Evolutionary conservation across 495 filamentous ascomycete species (phyloP).

Genomic region (Aspergillus leporis): DNA sequence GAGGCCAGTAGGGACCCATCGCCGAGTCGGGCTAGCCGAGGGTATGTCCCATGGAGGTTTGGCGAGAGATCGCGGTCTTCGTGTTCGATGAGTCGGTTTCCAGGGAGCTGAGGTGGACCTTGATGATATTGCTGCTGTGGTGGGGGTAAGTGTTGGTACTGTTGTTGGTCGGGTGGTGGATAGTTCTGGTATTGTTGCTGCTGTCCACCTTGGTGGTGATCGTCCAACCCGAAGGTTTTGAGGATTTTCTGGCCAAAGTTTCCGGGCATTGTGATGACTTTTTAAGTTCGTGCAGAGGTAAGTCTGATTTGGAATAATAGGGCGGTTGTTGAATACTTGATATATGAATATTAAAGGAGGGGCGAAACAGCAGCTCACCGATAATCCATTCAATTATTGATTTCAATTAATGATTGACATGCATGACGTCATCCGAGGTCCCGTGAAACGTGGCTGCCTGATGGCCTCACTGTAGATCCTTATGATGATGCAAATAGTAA

Average conservation of each 20-base stretch:
- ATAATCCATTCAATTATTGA: neutral
- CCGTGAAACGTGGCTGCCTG: conserved; percentile 1
- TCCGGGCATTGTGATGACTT: conserved; percentile 28
- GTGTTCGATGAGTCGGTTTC: conserved; percentile 30
- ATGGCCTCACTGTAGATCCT: neutral
- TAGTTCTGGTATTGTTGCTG: neutral
- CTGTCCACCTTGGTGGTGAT: conserved; percentile 1
- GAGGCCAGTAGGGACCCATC: conserved; percentile 44
- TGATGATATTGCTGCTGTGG: conserved; percentile 4
- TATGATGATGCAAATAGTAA: neutral
- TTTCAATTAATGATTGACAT: neutral
- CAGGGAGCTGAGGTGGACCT: conserved; percentile 12
- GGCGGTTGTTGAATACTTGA: neutral
- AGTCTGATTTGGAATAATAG: neutral
- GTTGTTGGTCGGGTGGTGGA: neutral
- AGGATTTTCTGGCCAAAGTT: conserved; percentile 41
- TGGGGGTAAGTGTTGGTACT: neutral
- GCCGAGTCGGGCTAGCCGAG: conserved; percentile 37
- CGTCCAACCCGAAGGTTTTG: conserved; percentile 29
- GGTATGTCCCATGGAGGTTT: conserved; percentile 44
- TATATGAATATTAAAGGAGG: neutral
- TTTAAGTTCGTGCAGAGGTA: neutral
- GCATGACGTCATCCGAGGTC: conserved; percentile 1
- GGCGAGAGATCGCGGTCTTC: conserved; percentile 42
- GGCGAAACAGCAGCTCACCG: neutral